Base-by-base conservation (phyloP, 2,329 filamentous ascomycete species). In the Fusarium protoensiforme region DNA sequence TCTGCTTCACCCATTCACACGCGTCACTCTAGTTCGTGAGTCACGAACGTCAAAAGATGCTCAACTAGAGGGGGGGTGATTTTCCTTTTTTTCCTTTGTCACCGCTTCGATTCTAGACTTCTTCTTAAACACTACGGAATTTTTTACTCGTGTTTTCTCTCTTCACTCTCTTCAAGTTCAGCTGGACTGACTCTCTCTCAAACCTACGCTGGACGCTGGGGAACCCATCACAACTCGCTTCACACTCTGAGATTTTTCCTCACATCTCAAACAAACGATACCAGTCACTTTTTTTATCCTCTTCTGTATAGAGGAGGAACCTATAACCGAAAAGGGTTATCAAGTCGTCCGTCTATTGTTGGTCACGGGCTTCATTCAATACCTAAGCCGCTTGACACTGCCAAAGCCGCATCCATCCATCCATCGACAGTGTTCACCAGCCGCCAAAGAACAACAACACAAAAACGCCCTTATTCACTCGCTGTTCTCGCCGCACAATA, bases 11-110 rank as follows among this genome's bases (percentile, higher is more conserved):
- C 64, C 56, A 57, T 51, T 64, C 22, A 72, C 64, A 72, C 67
- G 54, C 61, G 60, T 64, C 46, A 65, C 59, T 67, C 41, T 70
- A 72, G 73, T 76, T 75, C 72, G 76, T 78, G 76, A 78, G 59
- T 78, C 76, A 76, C 76, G 53, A 76, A 72, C 68, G 70, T 71
- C 58, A 68, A 57, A 57, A 69, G 43, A 78, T 78, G 76, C 69
- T 65, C 56, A 75, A 67, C 35, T 75, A 73, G 67, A 71, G 59
- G 48, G 59, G 68, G 59, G 68, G 64, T 61, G 69, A 65, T 73
- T 69, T 59, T 74, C 74, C 62, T 70, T 59, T 64, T 69, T 71
- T 73, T 65, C 65, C 67, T 66, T 76, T 70, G 67, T 68, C 54
- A 62, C 67, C 22, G 66, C 54, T 72, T 72, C 51, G 61, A 62